A percentile compares a stretch with the other conserved stretches of the same genome.
Evolutionary conservation across 2,329 filamentous ascomycete genomes (phyloP).

Genomic region (Polytolypa hystricis): DNA sequence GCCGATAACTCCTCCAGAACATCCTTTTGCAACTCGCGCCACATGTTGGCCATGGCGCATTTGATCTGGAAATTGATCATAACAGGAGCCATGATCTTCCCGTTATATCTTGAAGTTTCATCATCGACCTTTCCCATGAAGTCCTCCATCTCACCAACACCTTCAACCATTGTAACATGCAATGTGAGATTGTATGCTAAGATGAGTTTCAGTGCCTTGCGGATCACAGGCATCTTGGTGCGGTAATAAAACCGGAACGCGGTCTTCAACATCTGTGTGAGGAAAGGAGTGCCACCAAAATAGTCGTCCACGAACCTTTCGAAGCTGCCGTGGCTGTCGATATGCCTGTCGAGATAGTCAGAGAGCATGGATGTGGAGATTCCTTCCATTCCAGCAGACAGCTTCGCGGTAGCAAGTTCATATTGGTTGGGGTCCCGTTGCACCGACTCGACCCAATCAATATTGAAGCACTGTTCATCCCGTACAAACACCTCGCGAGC

Average conservation of each 20-base stretch:
- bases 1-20: constrained; percentile 86
- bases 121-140: constrained; percentile 78
- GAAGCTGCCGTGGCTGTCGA: constrained; percentile 79
- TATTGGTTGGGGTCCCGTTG: constrained; percentile 68
- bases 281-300: constrained; percentile 88
- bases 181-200: constrained; percentile 91
- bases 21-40: constrained; percentile 93
- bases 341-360: constrained; percentile 90
- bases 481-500: constrained; percentile 87
- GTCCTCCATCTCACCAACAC: constrained; percentile 59
- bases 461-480: constrained; percentile 82
- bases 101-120: constrained; percentile 73
- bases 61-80: constrained; percentile 99
- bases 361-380: constrained; percentile 70
- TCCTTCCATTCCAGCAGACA: constrained; percentile 81
- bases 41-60: constrained; percentile 93
- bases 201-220: constrained; percentile 89
- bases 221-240: constrained; percentile 78
- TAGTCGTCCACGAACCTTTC: constrained; percentile 92
- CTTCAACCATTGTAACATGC: constrained; percentile 90
- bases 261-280: constrained; percentile 93
- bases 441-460: constrained; percentile 85
- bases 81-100: constrained; percentile 84
- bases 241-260: constrained; percentile 87
- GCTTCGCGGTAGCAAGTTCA: constrained; percentile 74